Evolutionary conservation across 768 basidiomycete genomes (phyloP).

Genomic region (Leccinum aurantiacum): DNA sequence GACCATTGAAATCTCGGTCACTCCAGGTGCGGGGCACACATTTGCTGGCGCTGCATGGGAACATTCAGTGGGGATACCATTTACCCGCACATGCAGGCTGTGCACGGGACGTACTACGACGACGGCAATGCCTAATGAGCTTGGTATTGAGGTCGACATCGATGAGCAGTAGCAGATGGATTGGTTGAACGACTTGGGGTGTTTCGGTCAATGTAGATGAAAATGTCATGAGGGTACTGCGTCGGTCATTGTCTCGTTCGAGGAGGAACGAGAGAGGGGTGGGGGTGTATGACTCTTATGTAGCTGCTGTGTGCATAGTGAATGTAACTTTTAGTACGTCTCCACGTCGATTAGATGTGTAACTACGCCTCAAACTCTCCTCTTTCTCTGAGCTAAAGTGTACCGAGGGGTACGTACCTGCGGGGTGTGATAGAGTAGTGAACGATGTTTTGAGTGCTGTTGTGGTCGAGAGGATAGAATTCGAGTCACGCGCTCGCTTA

Average conservation of each 20-base stretch:
- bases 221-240: no score
- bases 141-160: slow-evolving; percentile 18
- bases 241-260: no score
- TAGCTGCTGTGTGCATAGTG: no score
- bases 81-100: slow-evolving; percentile 39
- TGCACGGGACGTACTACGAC: slow-evolving; percentile 34
- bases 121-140: slow-evolving; percentile 11
- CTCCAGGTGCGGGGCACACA: slow-evolving; percentile 65
- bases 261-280: neutral
- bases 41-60: slow-evolving; percentile 67
- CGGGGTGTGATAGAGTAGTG: no score
- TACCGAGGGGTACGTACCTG: no score
- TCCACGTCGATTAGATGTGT: no score
- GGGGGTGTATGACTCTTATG: no score
- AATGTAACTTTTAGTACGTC: no score
- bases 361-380: no score
- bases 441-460: no score
- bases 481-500: slow-evolving; percentile 6
- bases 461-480: neutral
- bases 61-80: slow-evolving; percentile 35
- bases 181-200: neutral
- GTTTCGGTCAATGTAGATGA: neutral
- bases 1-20: neutral
- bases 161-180: slow-evolving; percentile 5
- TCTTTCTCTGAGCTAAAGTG: no score